Base-by-base conservation (phyloP, 257 asterid genomes). In the Fraxinus americana region DNA sequence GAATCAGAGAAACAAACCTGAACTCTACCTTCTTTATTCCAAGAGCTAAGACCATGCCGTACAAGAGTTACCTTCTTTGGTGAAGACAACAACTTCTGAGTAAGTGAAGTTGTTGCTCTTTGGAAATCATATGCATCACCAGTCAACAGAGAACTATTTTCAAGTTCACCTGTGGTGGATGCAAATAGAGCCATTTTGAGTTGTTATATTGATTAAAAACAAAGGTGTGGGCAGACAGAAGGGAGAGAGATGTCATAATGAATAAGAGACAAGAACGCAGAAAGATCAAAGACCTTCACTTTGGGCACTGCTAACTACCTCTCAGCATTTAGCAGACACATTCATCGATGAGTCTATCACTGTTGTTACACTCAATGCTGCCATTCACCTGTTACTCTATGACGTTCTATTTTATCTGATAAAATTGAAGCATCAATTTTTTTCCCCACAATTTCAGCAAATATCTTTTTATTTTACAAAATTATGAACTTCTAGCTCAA, bases 1-100 rank as follows among this genome's bases (percentile, higher is more conserved):
- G 70, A 74, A 80, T 71, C 45, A 29, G 77, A 70, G 48, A 75
- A 67, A 84, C 88, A 78, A 80, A 89, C 96, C 97, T 90, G 96
- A 83, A 90, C 87, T 85, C 96, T 85, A 79, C 94, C 82, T 89
- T 92, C 97, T 71, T 82, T 80, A 75, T 92, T 92, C 97, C 97
- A 92, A 77, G 97, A 74, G 88, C 97, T 92, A 68, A 84, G 92
- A 52, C 97, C 97, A 78, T 90, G 96, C 10, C 96, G 82, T 54
- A 92, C 87, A 48, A 92, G 79, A 29, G 97, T 92, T 32, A 92
- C 91, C 86, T 90, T 92, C 89, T 92, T 92, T 0, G 94, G 90
- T 27, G 91, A 84, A 85, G 89, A 86, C 78, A 90, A 70, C 79
- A 77, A 29, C 67, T 84, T 92, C 70, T 82, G 84, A 67, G 94